These are phyloP conservation scores for Annulohypoxylon moriforme DNA, from an alignment of 495 filamentous ascomycete species.

Conservation along the genomic window DNA sequence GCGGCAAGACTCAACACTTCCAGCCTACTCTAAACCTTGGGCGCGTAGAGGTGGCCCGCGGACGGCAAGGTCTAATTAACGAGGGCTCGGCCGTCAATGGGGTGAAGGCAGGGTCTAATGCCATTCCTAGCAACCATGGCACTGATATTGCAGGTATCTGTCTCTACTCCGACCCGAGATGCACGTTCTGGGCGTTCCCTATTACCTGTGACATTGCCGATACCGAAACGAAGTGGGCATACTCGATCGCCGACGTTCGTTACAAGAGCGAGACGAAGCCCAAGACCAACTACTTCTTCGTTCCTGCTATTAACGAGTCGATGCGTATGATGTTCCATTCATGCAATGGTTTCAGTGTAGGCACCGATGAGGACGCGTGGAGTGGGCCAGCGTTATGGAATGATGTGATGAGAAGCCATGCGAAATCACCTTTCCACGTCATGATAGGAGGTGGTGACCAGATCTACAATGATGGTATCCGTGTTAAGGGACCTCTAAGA, in stretches of 20 bases:
- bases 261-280: constrained; percentile 59
- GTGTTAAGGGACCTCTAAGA: constrained; percentile 81
- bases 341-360: constrained; percentile 95
- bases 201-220: constrained; percentile 67
- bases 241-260: constrained; percentile 63
- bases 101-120: constrained; percentile 6
- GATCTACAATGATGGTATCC: constrained; percentile 92
- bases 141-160: constrained; percentile 60
- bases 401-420: constrained; percentile 78
- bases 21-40: constrained; percentile 50
- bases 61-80: constrained; percentile 29
- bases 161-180: constrained; percentile 81
- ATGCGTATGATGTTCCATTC: constrained; percentile 98
- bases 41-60: constrained; percentile 34
- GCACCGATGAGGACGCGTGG: constrained; percentile 87
- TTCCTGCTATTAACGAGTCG: constrained; percentile 81
- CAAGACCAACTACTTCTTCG: constrained; percentile 70
- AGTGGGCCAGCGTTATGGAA: constrained; percentile 89
- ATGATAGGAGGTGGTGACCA: constrained; percentile 97
- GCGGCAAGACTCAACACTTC: constrained; percentile 56
- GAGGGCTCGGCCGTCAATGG: constrained; percentile 32
- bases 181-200: constrained; percentile 85
- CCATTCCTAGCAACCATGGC: constrained; percentile 46
- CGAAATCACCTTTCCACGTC: constrained; percentile 85
- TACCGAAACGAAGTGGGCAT: constrained; percentile 69